A percentile compares a stretch with the other conserved stretches of the same genome.
phyloP scores from a whole-genome alignment of 2,329 filamentous ascomycete species.

The Metarhizium guizhouense region DNA sequence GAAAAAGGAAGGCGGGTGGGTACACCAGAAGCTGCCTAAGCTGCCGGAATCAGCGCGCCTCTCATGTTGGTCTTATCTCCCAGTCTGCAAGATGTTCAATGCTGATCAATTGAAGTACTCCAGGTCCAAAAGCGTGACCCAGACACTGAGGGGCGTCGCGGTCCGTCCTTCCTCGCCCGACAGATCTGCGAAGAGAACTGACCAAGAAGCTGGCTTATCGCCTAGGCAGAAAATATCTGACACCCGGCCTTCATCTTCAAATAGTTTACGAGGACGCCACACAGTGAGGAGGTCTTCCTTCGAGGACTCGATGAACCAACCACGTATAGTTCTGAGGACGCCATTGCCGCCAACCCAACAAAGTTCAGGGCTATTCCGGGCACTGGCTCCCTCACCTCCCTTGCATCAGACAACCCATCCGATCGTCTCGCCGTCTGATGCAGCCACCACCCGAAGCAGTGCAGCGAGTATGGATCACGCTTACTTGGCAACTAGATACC shows the following conservation, averaged over 20 bases:
- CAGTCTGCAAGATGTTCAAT: too few relatives aligned
- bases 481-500: constrained; percentile 5
- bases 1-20: too few relatives aligned
- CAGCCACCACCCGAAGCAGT: constrained; percentile 1
- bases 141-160: background rate
- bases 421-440: background rate
- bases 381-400: constrained; percentile 6
- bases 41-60: too few relatives aligned
- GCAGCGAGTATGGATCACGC: constrained; percentile 2
- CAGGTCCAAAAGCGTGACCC: background rate
- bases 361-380: constrained; percentile 1
- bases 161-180: constrained; percentile 3
- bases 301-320: background rate
- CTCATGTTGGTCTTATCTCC: too few relatives aligned
- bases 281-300: background rate
- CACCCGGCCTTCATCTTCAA: background rate
- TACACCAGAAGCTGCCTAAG: too few relatives aligned
- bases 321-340: background rate
- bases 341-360: constrained; percentile 1
- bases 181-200: constrained; percentile 4
- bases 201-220: constrained; percentile 1
- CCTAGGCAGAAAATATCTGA: background rate
- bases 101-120: background rate
- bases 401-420: constrained; percentile 3
- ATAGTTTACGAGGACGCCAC: background rate